Conservation (phyloP, 257 asterid species). For the Rehmannia glutinosa region DNA sequence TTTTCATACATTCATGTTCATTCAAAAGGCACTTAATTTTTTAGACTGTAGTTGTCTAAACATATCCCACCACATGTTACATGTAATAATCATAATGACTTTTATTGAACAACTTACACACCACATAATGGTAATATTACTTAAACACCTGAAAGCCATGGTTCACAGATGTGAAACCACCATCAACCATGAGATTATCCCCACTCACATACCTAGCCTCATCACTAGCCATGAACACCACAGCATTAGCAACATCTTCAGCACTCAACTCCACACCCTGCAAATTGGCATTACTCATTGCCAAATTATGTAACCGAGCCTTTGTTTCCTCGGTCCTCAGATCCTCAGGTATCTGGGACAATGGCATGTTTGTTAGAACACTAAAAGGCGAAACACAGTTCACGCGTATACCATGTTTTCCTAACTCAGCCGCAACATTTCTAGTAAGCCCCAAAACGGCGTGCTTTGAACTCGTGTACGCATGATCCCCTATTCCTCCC, state of each 20-base stretch:
- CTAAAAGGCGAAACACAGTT: conserved; percentile 79
- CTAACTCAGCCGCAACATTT: conserved; percentile 77
- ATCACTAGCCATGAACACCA: conserved; percentile 65
- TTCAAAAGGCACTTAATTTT: too few species aligned
- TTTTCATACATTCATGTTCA: too few species aligned
- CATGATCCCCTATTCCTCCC: conserved; percentile 58
- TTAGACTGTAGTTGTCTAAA: too few species aligned
- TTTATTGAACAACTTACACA: too few species aligned
- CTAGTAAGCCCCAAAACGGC: conserved; percentile 70
- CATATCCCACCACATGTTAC: too few species aligned
- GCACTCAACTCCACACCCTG: conserved; percentile 54
- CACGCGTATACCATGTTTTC: conserved; percentile 60
- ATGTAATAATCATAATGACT: too few species aligned
- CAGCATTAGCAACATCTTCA: conserved; percentile 62
- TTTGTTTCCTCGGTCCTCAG: conserved; percentile 47
- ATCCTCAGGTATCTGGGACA: conserved; percentile 50
- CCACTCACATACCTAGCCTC: conserved; percentile 76
- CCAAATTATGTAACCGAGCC: conserved; percentile 38
- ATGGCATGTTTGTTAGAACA: conserved; percentile 45
- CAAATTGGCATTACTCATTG: conserved; percentile 47
- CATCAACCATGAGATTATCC: conserved; percentile 67
- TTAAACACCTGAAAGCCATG: conserved; percentile 48
- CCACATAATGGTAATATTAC: conserved; percentile 15
- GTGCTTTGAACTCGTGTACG: conserved; percentile 64
- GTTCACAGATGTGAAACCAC: conserved; percentile 52